phyloP scores from a whole-genome alignment of 2,329 filamentous ascomycete species.

The Ceratocystis alfenasii region DNA sequence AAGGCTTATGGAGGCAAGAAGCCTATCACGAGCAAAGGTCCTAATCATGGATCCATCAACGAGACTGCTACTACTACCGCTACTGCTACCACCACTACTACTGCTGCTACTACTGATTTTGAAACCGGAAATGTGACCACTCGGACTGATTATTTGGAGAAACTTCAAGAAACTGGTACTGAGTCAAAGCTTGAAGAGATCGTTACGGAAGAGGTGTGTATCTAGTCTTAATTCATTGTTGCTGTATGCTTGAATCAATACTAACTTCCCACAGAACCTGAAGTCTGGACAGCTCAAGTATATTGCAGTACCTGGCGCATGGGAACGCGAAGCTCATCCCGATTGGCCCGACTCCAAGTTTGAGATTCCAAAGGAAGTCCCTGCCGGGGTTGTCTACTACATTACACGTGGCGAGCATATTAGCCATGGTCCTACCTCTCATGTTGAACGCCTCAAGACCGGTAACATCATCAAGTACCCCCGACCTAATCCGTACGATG shows the following conservation, averaged over 20 bases:
- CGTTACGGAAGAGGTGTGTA: conserved; percentile 17
- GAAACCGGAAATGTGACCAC: conserved; percentile 18
- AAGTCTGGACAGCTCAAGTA: conserved; percentile 22
- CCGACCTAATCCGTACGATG: conserved; percentile 24
- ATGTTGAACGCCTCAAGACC: conserved; percentile 24
- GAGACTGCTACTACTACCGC: conserved; percentile 19
- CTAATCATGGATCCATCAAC: conserved; percentile 16
- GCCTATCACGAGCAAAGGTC: conserved; percentile 22
- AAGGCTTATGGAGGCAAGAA: conserved; percentile 22
- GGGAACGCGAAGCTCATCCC: conserved; percentile 24
- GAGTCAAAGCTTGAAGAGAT: conserved; percentile 8
- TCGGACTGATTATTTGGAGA: conserved; percentile 11
- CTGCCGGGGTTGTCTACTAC: conserved; percentile 24
- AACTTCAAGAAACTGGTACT: conserved; percentile 15
- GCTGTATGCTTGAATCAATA: neutral
- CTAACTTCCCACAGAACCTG: conserved; percentile 16
- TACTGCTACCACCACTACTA: conserved; percentile 11
- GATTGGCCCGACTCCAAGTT: conserved; percentile 25
- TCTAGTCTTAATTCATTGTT: neutral
- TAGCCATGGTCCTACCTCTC: conserved; percentile 23
- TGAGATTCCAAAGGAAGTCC: conserved; percentile 23
- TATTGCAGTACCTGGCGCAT: conserved; percentile 23
- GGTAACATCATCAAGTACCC: conserved; percentile 25
- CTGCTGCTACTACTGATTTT: conserved; percentile 13
- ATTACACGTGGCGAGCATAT: conserved; percentile 24